phyloP scores from a whole-genome alignment of 108 stramenopile species.

The Cyclostephanos invisitatus region DNA sequence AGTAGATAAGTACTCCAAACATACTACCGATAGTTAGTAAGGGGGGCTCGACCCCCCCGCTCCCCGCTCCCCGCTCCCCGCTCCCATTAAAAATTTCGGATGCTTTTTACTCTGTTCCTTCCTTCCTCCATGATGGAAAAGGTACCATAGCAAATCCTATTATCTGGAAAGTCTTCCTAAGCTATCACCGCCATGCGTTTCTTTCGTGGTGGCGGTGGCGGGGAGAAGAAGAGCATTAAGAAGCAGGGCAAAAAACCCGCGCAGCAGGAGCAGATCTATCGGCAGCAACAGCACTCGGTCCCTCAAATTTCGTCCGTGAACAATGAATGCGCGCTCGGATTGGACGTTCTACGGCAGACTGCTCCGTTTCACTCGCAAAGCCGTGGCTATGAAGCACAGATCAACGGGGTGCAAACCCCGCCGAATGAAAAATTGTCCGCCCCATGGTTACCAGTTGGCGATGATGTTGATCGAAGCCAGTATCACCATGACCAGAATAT shows the following conservation, averaged over 20 bases:
- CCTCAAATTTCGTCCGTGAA: neutral
- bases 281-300: neutral
- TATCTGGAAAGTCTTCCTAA: too few relatives aligned
- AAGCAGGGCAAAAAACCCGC: constrained; percentile 24
- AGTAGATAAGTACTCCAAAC: too few relatives aligned
- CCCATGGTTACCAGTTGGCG: neutral
- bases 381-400: neutral
- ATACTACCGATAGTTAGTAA: too few relatives aligned
- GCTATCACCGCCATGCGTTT: constrained; percentile 36
- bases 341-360: constrained; percentile 5
- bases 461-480: constrained; percentile 1
- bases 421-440: neutral
- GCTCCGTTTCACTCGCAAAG: neutral
- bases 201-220: constrained; percentile 29
- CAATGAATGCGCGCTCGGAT: constrained; percentile 9
- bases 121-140: too few relatives aligned
- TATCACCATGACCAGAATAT: neutral
- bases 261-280: constrained; percentile 14
- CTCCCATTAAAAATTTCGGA: too few relatives aligned
- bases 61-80: too few relatives aligned
- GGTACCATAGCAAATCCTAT: too few relatives aligned
- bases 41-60: too few relatives aligned
- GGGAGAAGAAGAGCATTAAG: constrained; percentile 28
- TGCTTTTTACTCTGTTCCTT: too few relatives aligned
- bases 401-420: neutral